Evolutionary conservation across 2,329 filamentous ascomycete genomes (phyloP).

Genomic region (Talaromyces amestolkiae): DNA sequence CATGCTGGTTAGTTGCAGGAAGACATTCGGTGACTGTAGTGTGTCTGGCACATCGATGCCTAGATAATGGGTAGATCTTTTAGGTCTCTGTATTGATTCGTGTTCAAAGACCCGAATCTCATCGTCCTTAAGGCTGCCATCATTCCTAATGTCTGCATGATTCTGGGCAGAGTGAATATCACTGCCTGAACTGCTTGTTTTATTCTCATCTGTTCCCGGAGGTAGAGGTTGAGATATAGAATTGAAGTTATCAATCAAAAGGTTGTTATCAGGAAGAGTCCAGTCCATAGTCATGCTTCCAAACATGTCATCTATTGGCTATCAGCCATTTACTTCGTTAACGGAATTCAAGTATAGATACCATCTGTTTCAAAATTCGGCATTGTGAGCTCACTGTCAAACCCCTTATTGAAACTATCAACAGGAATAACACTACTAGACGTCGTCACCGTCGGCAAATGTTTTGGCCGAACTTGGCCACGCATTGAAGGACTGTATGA

Average conservation of each 20-base stretch:
- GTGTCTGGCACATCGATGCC: constrained; percentile 4
- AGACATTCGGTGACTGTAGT: constrained; percentile 12
- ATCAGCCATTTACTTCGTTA: background rate
- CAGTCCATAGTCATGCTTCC: constrained; percentile 12
- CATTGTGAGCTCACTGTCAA: background rate
- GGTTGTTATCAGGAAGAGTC: constrained; percentile 1
- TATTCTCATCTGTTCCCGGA: background rate
- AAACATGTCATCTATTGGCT: constrained; percentile 11
- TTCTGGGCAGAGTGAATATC: background rate
- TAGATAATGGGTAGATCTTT: background rate
- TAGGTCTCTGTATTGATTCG: constrained; percentile 11
- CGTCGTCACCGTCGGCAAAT: background rate
- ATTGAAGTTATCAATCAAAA: background rate
- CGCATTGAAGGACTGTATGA: constrained; percentile 17
- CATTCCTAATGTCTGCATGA: background rate
- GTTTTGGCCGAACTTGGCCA: constrained; percentile 14
- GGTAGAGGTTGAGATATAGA: constrained; percentile 7
- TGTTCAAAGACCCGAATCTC: constrained; percentile 4
- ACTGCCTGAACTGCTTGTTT: background rate
- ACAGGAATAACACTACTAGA: background rate
- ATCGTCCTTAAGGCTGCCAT: background rate
- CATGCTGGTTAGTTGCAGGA: constrained; percentile 12
- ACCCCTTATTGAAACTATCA: background rate
- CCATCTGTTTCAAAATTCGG: background rate
- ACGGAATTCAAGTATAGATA: background rate